These are phyloP conservation scores for Rhododendron williamsianum DNA, from an alignment of 148 eudicot genomes.

Conservation along the genomic window DNA sequence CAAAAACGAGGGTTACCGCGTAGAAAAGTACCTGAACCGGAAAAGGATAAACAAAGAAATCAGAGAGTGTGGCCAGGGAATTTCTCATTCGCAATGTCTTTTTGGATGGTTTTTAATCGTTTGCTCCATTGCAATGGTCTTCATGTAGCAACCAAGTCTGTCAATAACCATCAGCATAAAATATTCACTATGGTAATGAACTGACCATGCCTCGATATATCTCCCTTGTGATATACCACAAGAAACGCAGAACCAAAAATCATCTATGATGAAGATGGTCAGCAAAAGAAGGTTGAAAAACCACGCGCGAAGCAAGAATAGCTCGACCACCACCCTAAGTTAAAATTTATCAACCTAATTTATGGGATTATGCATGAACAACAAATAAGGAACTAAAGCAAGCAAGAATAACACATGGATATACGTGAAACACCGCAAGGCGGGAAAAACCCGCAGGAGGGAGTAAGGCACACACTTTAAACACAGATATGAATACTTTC, in stretches of 20 bases:
- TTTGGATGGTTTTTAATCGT: neutral
- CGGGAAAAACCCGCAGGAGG: no score
- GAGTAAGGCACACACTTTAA: no score
- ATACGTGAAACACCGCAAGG: no score
- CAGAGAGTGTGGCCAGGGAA: neutral
- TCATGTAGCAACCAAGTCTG: neutral
- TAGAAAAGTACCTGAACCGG: neutral
- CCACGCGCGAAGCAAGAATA: no score
- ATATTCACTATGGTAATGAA: no score
- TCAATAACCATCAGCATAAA: neutral
- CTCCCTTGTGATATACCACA: neutral
- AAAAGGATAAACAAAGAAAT: neutral
- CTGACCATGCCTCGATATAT: neutral
- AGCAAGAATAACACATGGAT: no score
- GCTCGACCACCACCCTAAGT: no score
- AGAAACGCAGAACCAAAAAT: conserved; percentile 4
- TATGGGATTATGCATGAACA: conserved; percentile 9
- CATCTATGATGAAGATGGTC: neutral
- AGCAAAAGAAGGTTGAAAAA: neutral
- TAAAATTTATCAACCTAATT: neutral
- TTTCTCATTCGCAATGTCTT: neutral
- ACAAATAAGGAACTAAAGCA: no score
- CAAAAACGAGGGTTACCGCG: neutral
- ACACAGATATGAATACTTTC: no score
- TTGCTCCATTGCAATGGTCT: neutral